Evolutionary conservation across 768 basidiomycete genomes (phyloP).

Genomic region (Goffeauzyma gilvescens): DNA sequence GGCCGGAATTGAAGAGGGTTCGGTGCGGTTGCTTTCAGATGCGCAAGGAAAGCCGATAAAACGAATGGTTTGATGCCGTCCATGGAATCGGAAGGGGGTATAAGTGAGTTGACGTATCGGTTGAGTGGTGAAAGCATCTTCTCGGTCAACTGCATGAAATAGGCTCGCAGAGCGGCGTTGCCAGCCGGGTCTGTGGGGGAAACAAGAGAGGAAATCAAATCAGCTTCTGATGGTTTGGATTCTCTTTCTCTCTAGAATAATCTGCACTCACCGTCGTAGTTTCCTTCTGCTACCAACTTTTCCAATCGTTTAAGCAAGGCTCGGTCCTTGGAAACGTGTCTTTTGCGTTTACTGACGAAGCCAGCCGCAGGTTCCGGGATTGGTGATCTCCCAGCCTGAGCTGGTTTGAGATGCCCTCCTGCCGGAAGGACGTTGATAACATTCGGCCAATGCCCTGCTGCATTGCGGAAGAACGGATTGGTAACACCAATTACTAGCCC

Average conservation of each 20-base stretch:
- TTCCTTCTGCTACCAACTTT: slow-evolving; percentile 26
- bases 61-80: slow-evolving; percentile 26
- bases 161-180: slow-evolving; percentile 47
- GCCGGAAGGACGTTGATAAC: slow-evolving; percentile 30
- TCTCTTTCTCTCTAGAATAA: too few species aligned
- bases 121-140: slow-evolving; percentile 74
- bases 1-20: slow-evolving; percentile 27
- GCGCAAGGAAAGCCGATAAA: slow-evolving; percentile 24
- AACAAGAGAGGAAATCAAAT: too few species aligned
- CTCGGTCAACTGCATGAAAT: slow-evolving; percentile 69
- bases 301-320: slow-evolving; percentile 54
- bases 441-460: slow-evolving; percentile 32
- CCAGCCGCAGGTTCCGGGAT: too few species aligned
- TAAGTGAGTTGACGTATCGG: slow-evolving; percentile 72
- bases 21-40: slow-evolving; percentile 25
- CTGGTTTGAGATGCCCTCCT: too few species aligned
- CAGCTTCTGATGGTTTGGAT: too few species aligned
- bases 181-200: slow-evolving; percentile 35
- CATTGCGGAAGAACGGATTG: slow-evolving; percentile 33
- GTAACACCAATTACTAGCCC: slow-evolving; percentile 31
- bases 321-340: slow-evolving; percentile 70
- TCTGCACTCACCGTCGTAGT: slow-evolving; percentile 24
- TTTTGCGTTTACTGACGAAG: slow-evolving; percentile 40
- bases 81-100: slow-evolving; percentile 36
- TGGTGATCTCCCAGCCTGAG: too few species aligned